phyloP scores from a whole-genome alignment of 2,329 filamentous ascomycete genomes.

The Colletotrichum sidae region DNA sequence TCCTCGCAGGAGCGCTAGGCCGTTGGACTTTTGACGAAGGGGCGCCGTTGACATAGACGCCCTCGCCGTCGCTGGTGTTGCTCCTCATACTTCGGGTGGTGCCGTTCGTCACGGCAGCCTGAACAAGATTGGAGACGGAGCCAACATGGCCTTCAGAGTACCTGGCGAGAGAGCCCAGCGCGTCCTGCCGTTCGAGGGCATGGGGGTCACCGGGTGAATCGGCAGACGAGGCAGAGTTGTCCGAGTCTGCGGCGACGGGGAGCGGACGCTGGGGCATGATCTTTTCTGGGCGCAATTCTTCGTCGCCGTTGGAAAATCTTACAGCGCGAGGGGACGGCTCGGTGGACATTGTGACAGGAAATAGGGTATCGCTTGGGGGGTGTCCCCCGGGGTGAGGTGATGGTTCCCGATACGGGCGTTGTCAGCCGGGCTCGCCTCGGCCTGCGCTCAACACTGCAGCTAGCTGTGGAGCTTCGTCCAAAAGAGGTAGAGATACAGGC shows the following conservation, averaged over 20 bases:
- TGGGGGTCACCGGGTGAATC: slow-evolving; percentile 59
- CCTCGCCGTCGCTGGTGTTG: slow-evolving; percentile 42
- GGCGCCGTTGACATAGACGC: slow-evolving; percentile 42
- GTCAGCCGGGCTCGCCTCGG: slow-evolving; percentile 27
- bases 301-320: slow-evolving; percentile 65
- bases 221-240: slow-evolving; percentile 60
- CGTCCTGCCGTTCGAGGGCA: slow-evolving; percentile 61
- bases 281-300: slow-evolving; percentile 55
- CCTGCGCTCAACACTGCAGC: slow-evolving; percentile 36
- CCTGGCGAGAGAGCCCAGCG: slow-evolving; percentile 55
- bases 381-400: slow-evolving; percentile 12
- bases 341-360: slow-evolving; percentile 40
- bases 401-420: slow-evolving; percentile 23
- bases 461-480: slow-evolving; percentile 32
- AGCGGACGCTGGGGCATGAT: slow-evolving; percentile 52
- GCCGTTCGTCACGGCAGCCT: slow-evolving; percentile 32
- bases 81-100: slow-evolving; percentile 36
- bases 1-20: slow-evolving; percentile 76
- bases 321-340: slow-evolving; percentile 67
- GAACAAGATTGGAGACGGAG: slow-evolving; percentile 55
- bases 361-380: slow-evolving; percentile 23
- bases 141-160: slow-evolving; percentile 57
- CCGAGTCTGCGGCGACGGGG: slow-evolving; percentile 55
- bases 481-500: slow-evolving; percentile 26
- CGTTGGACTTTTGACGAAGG: slow-evolving; percentile 66